These are phyloP conservation scores for Setaria italica DNA, from an alignment of 202 grass and related monocot species.

Conservation along the genomic window DNA sequence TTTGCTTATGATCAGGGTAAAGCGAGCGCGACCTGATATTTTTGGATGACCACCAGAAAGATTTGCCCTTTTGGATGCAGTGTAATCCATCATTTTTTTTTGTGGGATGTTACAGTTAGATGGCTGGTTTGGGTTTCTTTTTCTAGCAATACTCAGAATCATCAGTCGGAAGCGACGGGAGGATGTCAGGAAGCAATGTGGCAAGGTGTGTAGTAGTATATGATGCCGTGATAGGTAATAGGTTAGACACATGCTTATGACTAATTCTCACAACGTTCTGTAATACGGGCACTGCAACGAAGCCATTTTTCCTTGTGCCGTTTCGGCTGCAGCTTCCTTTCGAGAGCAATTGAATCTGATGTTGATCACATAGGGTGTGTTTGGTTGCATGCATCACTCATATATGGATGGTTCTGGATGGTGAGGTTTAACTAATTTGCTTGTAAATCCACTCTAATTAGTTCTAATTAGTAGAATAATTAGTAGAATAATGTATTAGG, in stretches of 20 bases:
- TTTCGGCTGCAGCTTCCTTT: not conserved
- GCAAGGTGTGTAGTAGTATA: not conserved
- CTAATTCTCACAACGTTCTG: not conserved
- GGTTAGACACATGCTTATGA: not conserved
- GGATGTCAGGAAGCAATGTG: not conserved
- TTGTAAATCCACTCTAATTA: too few species aligned
- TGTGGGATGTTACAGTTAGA: not conserved
- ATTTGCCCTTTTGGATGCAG: not conserved
- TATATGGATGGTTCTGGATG: too few species aligned
- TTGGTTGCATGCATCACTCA: too few species aligned
- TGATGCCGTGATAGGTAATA: conserved; percentile 4
- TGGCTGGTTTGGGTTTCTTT: not conserved
- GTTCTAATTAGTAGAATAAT: too few species aligned
- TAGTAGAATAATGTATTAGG: too few species aligned
- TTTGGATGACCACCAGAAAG: not conserved
- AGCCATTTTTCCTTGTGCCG: not conserved
- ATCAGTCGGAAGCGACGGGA: not conserved
- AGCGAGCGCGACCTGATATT: not conserved
- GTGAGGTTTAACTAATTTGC: too few species aligned
- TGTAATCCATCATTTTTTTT: conserved; percentile 1
- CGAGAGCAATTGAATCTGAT: not conserved
- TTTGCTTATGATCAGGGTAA: conserved; percentile 31
- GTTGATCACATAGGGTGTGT: too few species aligned
- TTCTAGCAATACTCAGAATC: not conserved
- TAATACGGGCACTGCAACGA: not conserved